These are phyloP conservation scores for Apiospora koreana DNA, from an alignment of 2,329 filamentous ascomycete species.

Conservation along the genomic window DNA sequence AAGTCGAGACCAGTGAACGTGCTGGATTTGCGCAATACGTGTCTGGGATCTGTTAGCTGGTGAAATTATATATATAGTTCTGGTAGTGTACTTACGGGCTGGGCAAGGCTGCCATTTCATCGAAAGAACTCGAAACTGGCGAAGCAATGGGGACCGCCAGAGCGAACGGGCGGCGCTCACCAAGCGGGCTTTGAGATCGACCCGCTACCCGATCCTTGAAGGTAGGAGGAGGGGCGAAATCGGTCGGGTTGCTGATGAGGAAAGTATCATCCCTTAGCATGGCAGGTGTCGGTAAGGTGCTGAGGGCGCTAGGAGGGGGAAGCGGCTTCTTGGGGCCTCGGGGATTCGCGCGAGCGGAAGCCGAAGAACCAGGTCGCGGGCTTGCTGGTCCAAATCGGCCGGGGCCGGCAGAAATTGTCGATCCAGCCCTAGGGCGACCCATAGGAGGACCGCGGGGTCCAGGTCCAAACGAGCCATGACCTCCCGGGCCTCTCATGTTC, in stretches of 20 bases:
- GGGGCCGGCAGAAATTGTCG: slow-evolving; percentile 42
- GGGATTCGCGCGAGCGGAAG: slow-evolving; percentile 42
- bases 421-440: slow-evolving; percentile 48
- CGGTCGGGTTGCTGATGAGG: slow-evolving; percentile 66
- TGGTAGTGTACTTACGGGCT: slow-evolving; percentile 73
- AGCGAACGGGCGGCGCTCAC: slow-evolving; percentile 71
- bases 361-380: slow-evolving; percentile 35
- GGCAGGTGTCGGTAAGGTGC: slow-evolving; percentile 79
- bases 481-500: slow-evolving; percentile 28
- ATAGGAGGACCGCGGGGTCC: slow-evolving; percentile 33
- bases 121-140: slow-evolving; percentile 81
- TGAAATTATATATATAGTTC: background rate
- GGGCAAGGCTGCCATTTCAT: slow-evolving; percentile 81
- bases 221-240: slow-evolving; percentile 80
- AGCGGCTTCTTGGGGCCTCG: slow-evolving; percentile 44
- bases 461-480: slow-evolving; percentile 46
- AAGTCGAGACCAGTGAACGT: slow-evolving; percentile 83
- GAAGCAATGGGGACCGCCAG: slow-evolving; percentile 72
- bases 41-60: slow-evolving; percentile 44
- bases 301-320: slow-evolving; percentile 74
- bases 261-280: slow-evolving; percentile 83
- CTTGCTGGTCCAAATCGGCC: slow-evolving; percentile 32
- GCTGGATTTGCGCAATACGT: slow-evolving; percentile 73
- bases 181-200: slow-evolving; percentile 63
- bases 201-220: slow-evolving; percentile 71